phyloP scores from a whole-genome alignment of 164 flowering plant species.

The Magnolia kwangsiensis region DNA sequence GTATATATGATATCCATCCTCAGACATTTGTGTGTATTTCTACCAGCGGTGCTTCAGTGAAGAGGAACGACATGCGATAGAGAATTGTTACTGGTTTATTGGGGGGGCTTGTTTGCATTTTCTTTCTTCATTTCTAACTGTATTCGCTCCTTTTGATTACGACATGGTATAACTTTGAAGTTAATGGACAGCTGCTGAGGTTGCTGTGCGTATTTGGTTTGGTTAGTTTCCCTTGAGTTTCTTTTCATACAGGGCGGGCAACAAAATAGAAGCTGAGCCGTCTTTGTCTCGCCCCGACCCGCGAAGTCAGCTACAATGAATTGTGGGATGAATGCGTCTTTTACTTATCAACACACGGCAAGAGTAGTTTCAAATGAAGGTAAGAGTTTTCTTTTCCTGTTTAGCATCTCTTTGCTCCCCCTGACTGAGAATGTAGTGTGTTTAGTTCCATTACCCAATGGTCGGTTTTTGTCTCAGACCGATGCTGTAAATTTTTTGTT shows the following conservation, averaged over 20 bases:
- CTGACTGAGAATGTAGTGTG: background rate
- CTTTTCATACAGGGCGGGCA: background rate
- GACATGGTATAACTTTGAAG: background rate
- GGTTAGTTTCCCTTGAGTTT: background rate
- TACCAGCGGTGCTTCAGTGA: background rate
- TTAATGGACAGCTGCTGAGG: background rate
- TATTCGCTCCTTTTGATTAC: background rate
- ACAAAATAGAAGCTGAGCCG: background rate
- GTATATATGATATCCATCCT: background rate
- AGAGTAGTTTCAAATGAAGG: background rate
- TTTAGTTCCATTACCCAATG: background rate
- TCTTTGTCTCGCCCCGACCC: background rate
- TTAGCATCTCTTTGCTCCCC: background rate
- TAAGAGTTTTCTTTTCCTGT: background rate
- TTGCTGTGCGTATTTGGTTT: background rate
- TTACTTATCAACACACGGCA: background rate
- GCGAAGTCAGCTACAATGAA: background rate
- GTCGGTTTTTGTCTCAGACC: background rate
- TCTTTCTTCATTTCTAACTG: background rate
- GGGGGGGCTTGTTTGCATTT: background rate
- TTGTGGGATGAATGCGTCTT: background rate
- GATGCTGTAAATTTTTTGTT: background rate
- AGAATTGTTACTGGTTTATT: conserved; percentile 1
- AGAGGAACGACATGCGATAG: background rate
- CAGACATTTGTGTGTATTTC: conserved; percentile 1